Base-by-base conservation (phyloP, 2,329 filamentous ascomycete genomes). In the Ceratocystis eucalypticola region DNA sequence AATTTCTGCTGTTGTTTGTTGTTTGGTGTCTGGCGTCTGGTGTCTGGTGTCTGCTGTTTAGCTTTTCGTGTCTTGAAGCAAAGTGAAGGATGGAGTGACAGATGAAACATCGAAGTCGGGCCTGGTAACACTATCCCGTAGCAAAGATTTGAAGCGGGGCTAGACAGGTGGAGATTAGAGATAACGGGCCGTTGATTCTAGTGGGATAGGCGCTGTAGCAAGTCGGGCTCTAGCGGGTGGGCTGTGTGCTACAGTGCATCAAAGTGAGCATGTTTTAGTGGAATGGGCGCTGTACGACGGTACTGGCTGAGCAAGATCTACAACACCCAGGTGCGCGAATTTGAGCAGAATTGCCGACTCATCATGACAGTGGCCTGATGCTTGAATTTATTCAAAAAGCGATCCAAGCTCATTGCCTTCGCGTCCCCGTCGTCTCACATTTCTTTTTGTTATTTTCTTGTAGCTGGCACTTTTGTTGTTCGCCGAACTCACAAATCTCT, bases 331-430 rank as follows among this genome's bases (percentile, higher is more conserved):
- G 3, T 66, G 66, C 62, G 66, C 62, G 55, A 37, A 63, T 68
- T 68, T 66, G 66, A 65, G 66, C 64, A 68, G 8, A 66, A 65
- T 61, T 22, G 3, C 15, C 10, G 15, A 8, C 8, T n/a, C 50
- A 25, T n/a, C 45, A 41, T 61, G 12, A 1, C 53, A 28, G 10
- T 57, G 53, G 53, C 28, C 53, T 57, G 53, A 57, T 57, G 4
- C 7, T 30, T 17, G 53, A 20, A 28, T 57, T 28, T 2, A 30
- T 57, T 57, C 53, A 57, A 17, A 57, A 57, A n/a, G 53, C 53
- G 53, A 57, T 30, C 53, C 12, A 33, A 30, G 53, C 53, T 30
- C 25, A 2, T 17, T 12, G 5, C 15, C 22, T 57, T 12, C 17
- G 15, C 7, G 25, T 20, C 20, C 22, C 48, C 37, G 3, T 41